phyloP scores from a whole-genome alignment of 495 filamentous ascomycete species.

The Lichenothelia convexa region DNA sequence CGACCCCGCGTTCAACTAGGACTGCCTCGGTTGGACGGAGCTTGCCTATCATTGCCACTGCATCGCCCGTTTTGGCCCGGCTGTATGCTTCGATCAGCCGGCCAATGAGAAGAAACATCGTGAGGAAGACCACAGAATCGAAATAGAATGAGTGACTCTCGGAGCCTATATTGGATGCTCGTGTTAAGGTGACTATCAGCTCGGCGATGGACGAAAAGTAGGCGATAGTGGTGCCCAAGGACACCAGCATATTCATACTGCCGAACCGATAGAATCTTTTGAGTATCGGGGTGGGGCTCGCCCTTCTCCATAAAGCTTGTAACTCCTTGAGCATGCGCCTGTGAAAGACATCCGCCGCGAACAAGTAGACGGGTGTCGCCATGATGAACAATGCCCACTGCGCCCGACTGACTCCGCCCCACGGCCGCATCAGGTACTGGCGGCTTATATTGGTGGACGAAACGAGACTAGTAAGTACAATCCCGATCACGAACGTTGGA shows the following conservation, averaged over 20 bases:
- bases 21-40: slow-evolving; percentile 66
- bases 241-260: slow-evolving; percentile 92
- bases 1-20: slow-evolving; percentile 28
- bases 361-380: slow-evolving; percentile 80
- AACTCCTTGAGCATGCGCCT: slow-evolving; percentile 62
- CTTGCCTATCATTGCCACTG: slow-evolving; percentile 60
- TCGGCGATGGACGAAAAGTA: slow-evolving; percentile 72
- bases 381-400: slow-evolving; percentile 75
- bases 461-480: slow-evolving; percentile 79
- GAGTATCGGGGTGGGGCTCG: slow-evolving; percentile 55
- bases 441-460: slow-evolving; percentile 34
- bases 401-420: slow-evolving; percentile 53
- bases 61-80: slow-evolving; percentile 82
- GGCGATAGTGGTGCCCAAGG: slow-evolving; percentile 71
- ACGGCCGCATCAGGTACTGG: slow-evolving; percentile 44
- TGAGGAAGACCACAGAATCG: slow-evolving; percentile 86
- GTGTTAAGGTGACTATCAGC: slow-evolving; percentile 47
- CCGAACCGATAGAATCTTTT: slow-evolving; percentile 80
- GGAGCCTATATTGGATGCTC: background rate
- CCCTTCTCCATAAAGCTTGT: slow-evolving; percentile 56
- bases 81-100: slow-evolving; percentile 78
- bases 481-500: slow-evolving; percentile 76
- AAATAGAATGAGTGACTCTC: slow-evolving; percentile 44
- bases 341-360: slow-evolving; percentile 77
- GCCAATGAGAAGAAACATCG: slow-evolving; percentile 71